Evolutionary conservation across 495 filamentous ascomycete species (phyloP).

Genomic region (Tuber borchii): DNA sequence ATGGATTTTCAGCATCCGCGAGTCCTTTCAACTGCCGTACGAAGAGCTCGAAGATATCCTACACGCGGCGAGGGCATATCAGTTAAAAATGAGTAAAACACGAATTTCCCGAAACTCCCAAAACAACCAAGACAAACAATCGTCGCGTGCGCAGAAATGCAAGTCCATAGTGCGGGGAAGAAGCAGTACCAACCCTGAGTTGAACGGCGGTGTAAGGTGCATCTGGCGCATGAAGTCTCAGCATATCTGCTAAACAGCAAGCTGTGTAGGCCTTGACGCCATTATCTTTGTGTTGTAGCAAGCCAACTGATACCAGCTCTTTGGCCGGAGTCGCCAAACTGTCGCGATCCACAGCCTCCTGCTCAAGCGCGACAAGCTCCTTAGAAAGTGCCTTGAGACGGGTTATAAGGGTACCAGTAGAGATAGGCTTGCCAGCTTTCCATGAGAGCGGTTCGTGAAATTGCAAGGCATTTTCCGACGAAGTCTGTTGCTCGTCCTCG

Average conservation of each 20-base stretch:
- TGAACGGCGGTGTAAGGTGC: constrained; percentile 87
- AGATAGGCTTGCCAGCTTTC: constrained; percentile 80
- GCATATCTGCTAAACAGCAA: constrained; percentile 86
- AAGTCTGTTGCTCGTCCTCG: constrained; percentile 34
- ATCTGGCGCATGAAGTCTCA: constrained; percentile 88
- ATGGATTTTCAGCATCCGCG: constrained; percentile 78
- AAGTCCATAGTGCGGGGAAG: constrained; percentile 13
- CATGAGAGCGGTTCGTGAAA: constrained; percentile 89
- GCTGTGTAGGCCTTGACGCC: constrained; percentile 84
- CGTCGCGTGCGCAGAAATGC: constrained; percentile 3
- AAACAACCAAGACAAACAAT: constrained; percentile 6
- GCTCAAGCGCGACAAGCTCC: constrained; percentile 79
- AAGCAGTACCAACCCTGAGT: constrained; percentile 62
- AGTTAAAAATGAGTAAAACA: constrained; percentile 11
- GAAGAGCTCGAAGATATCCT: constrained; percentile 93
- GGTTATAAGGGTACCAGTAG: constrained; percentile 70
- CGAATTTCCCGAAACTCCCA: constrained; percentile 7
- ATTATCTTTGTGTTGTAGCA: constrained; percentile 83
- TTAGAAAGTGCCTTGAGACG: constrained; percentile 72
- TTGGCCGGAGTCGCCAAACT: constrained; percentile 78
- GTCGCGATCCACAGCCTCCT: constrained; percentile 75
- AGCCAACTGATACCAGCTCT: constrained; percentile 73
- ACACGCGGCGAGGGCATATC: constrained; percentile 11
- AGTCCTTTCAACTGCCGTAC: constrained; percentile 74
- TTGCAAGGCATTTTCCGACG: constrained; percentile 45